Percentiles rank a stretch among this genome's conserved stretches.
phyloP scores from a whole-genome alignment of 2,329 filamentous ascomycete genomes.

The Colletotrichum paranaense region DNA sequence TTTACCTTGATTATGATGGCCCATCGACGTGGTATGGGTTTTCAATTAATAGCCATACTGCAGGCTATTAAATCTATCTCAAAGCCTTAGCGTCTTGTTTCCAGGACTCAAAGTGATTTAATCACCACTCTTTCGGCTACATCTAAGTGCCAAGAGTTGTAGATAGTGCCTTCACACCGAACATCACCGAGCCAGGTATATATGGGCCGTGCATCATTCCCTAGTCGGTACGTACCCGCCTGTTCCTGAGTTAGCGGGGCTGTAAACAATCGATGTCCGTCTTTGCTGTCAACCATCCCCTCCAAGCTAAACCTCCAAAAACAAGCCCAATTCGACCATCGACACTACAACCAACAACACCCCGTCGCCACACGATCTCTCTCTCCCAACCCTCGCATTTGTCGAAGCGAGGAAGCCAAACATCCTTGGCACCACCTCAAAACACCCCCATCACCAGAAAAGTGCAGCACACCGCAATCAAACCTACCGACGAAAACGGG shows the following conservation, averaged over 20 bases:
- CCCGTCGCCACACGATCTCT: not conserved
- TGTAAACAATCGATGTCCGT: conserved; percentile 17
- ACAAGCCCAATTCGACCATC: not conserved
- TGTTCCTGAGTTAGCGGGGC: conserved; percentile 13
- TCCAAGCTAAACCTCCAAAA: not conserved
- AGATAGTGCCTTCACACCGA: not conserved
- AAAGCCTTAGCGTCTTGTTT: too few relatives aligned
- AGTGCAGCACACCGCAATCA: not conserved
- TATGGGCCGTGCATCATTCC: not conserved
- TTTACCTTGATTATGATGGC: too few relatives aligned
- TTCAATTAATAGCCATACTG: too few relatives aligned
- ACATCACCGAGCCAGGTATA: not conserved
- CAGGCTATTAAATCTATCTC: too few relatives aligned
- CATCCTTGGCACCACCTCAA: too few relatives aligned
- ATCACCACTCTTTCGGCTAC: not conserved
- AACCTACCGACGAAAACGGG: not conserved
- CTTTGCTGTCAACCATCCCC: not conserved
- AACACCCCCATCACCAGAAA: not conserved
- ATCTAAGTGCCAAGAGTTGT: too few relatives aligned
- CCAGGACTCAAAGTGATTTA: too few relatives aligned
- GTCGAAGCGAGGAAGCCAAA: not conserved
- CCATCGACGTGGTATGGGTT: too few relatives aligned
- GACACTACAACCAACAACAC: not conserved
- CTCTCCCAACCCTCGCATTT: not conserved
- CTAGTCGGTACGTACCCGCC: not conserved